Percentiles rank a stretch among this genome's conserved stretches.
Evolutionary conservation across 2,329 filamentous ascomycete species (phyloP).

Genomic region (Paradendryphiella salina): DNA sequence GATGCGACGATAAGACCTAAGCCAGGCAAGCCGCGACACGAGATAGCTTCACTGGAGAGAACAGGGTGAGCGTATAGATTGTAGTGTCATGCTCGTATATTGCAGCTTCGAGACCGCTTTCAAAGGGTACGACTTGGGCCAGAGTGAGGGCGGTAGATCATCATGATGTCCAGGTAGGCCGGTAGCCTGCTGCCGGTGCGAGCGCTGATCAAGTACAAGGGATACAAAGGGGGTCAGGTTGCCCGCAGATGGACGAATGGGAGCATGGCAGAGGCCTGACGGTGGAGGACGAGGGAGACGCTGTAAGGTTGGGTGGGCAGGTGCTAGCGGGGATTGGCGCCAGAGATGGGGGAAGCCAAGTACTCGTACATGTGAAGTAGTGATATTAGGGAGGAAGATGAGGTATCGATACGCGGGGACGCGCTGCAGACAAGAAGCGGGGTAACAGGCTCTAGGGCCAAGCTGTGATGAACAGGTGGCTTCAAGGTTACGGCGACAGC

Average conservation of each 20-base stretch:
- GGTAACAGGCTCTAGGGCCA: constrained; percentile 40
- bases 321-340: constrained; percentile 36
- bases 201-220: constrained; percentile 48
- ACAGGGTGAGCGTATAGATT: constrained; percentile 28
- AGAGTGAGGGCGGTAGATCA: constrained; percentile 43
- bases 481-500: constrained; percentile 40
- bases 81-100: constrained; percentile 44
- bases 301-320: constrained; percentile 37
- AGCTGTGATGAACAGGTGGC: constrained; percentile 43
- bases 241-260: constrained; percentile 43
- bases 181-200: constrained; percentile 33
- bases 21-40: constrained; percentile 28
- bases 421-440: constrained; percentile 42
- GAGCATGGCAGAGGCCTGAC: constrained; percentile 29
- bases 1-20: constrained; percentile 25
- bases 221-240: constrained; percentile 46
- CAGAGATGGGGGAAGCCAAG: constrained; percentile 19
- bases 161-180: constrained; percentile 44
- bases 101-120: constrained; percentile 34
- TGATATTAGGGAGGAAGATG: constrained; percentile 7
- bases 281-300: constrained; percentile 41
- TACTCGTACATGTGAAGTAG: constrained; percentile 33
- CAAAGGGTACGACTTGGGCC: constrained; percentile 35
- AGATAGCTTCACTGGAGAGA: constrained; percentile 38
- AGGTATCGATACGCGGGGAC: constrained; percentile 37